Evolutionary conservation across 2,329 filamentous ascomycete genomes (phyloP).

Genomic region (Nannizzia gypsea): DNA sequence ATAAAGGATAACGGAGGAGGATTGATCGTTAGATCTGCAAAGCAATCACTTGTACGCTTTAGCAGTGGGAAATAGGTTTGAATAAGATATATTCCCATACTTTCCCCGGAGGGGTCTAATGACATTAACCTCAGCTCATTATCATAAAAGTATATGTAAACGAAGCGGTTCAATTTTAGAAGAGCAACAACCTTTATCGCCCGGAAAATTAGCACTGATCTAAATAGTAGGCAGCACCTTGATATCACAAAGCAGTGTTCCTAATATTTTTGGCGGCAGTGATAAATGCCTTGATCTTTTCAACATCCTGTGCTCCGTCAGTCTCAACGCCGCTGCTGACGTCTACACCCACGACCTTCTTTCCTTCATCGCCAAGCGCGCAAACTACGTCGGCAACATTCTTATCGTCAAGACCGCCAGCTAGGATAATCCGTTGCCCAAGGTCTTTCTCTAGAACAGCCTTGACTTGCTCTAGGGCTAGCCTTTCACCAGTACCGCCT

Average conservation of each 20-base stretch:
- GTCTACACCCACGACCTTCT: conserved; percentile 69
- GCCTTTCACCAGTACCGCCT: conserved; percentile 65
- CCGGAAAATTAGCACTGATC: neutral
- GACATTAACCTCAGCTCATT: conserved; percentile 2
- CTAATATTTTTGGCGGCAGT: conserved; percentile 52
- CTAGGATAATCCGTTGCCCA: conserved; percentile 65
- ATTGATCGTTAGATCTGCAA: neutral
- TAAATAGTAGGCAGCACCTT: neutral
- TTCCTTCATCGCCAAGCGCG: conserved; percentile 47
- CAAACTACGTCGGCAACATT: conserved; percentile 61
- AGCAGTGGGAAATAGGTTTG: neutral
- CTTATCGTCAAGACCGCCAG: conserved; percentile 68
- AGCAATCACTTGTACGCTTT: neutral
- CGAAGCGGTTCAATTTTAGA: neutral
- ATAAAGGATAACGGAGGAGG: neutral
- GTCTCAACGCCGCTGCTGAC: conserved; percentile 90
- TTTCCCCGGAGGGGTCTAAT: no score
- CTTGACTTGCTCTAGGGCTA: conserved; percentile 62
- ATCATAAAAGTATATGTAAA: neutral
- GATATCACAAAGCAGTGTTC: conserved; percentile 1
- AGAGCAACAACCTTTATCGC: neutral
- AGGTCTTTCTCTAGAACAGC: conserved; percentile 53
- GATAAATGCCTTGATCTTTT: conserved; percentile 72
- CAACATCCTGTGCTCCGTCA: conserved; percentile 64
- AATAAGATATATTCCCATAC: neutral